phyloP scores from a whole-genome alignment of 2,329 filamentous ascomycete species.

The Emmonsia crescens region DNA sequence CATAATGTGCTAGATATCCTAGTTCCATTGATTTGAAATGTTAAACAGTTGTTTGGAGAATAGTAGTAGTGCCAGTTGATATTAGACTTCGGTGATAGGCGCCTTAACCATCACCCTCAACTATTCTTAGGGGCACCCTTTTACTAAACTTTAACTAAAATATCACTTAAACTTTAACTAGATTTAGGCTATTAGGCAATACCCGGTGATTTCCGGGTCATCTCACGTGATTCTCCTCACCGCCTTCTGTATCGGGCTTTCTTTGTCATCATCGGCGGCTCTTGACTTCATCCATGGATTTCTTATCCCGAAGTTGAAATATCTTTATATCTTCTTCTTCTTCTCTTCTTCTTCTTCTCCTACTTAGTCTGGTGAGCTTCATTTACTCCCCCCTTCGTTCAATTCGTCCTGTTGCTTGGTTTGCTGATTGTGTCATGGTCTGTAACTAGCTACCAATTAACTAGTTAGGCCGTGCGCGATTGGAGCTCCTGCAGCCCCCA shows the following conservation, averaged over 20 bases:
- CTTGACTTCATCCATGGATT: not conserved
- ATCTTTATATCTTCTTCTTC: not conserved
- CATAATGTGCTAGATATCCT: too few relatives aligned
- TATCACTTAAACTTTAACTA: not conserved
- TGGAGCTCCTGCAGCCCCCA: not conserved
- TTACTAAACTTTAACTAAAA: not conserved
- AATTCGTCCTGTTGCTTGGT: not conserved
- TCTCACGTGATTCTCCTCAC: constrained; percentile 7
- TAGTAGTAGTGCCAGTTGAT: too few relatives aligned
- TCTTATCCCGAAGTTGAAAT: not conserved
- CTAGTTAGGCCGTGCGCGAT: not conserved
- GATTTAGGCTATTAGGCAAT: not conserved
- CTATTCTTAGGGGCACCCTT: not conserved
- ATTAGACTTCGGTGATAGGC: too few relatives aligned
- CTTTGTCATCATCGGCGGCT: constrained; percentile 1
- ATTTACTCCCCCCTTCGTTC: not conserved
- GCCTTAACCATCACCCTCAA: not conserved
- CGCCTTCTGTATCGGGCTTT: constrained; percentile 6
- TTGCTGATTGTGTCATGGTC: not conserved
- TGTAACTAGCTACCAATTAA: not conserved
- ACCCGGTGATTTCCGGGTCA: not conserved
- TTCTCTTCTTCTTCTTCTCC: not conserved
- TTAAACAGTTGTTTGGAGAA: too few relatives aligned
- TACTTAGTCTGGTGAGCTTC: not conserved
- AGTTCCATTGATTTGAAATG: not conserved